A percentile compares a stretch with the other conserved stretches of the same genome.
Conservation (phyloP, 495 filamentous ascomycete species). For the Lophiostoma macrostomum region DNA sequence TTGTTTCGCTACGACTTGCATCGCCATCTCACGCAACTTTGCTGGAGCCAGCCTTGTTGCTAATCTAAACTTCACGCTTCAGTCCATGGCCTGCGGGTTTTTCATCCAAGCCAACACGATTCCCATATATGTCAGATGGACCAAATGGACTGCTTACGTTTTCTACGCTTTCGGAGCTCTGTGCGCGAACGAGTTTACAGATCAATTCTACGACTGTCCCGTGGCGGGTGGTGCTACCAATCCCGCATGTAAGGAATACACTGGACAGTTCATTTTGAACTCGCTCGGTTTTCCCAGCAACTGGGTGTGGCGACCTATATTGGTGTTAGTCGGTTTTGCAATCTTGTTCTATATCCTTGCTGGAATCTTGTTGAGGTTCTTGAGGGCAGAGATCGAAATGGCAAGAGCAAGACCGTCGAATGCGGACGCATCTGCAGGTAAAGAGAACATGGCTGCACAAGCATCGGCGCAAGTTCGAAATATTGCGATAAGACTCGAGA, state of each 20-base stretch:
- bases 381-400: constrained; percentile 59
- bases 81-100: constrained; percentile 67
- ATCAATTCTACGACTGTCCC: constrained; percentile 66
- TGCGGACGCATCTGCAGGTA: constrained; percentile 56
- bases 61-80: constrained; percentile 67
- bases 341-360: constrained; percentile 57
- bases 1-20: constrained; percentile 41
- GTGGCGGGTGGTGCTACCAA: constrained; percentile 53
- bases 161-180: constrained; percentile 69
- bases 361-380: constrained; percentile 55
- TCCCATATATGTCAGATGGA: constrained; percentile 69
- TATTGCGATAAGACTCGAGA: constrained; percentile 58
- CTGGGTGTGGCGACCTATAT: constrained; percentile 62
- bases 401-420: constrained; percentile 55
- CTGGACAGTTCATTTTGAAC: constrained; percentile 62
- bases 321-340: constrained; percentile 56
- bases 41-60: constrained; percentile 60
- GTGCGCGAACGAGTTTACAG: constrained; percentile 65
- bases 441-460: constrained; percentile 56
- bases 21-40: constrained; percentile 60
- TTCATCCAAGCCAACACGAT: constrained; percentile 70
- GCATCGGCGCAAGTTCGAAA: constrained; percentile 52
- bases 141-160: constrained; percentile 59
- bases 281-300: constrained; percentile 59
- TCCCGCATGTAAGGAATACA: constrained; percentile 63